Evolutionary conservation across 768 basidiomycete genomes (phyloP).

Genomic region (Erythrobasidium yunnanense): DNA sequence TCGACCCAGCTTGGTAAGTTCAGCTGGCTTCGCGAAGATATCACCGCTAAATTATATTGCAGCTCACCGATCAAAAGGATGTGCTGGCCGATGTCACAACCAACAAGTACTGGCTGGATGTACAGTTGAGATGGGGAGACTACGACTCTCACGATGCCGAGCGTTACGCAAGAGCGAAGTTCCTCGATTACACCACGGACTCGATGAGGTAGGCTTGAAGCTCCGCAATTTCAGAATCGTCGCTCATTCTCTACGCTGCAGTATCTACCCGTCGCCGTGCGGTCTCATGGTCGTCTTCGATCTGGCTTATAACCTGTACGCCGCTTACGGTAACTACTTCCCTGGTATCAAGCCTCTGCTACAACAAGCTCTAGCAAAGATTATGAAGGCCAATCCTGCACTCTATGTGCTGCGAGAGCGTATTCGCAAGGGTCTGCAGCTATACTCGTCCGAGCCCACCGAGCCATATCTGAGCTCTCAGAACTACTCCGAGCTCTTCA

Average conservation of each 20-base stretch:
- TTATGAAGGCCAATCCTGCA: slow-evolving; percentile 99
- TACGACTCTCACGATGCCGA: slow-evolving; percentile 99
- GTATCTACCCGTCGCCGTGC: slow-evolving; percentile 96
- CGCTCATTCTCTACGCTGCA: too few species aligned
- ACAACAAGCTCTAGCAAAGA: slow-evolving; percentile 98
- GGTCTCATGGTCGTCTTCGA: slow-evolving; percentile 99
- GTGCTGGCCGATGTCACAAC: slow-evolving; percentile 93
- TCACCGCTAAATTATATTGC: too few species aligned
- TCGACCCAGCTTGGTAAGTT: slow-evolving; percentile 87
- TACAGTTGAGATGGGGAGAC: slow-evolving; percentile 87
- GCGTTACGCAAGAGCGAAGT: slow-evolving; percentile 95
- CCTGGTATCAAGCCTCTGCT: slow-evolving; percentile 95
- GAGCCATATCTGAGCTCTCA: slow-evolving; percentile 98
- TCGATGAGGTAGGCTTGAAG: too few species aligned
- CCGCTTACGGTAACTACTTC: slow-evolving; percentile 98
- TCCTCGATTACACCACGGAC: slow-evolving; percentile 69
- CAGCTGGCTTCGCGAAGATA: too few species aligned
- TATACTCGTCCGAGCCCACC: slow-evolving; percentile 97
- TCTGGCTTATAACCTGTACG: slow-evolving; percentile 94
- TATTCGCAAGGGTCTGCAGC: slow-evolving; percentile 92
- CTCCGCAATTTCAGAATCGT: too few species aligned
- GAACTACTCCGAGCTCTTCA: slow-evolving; percentile 45
- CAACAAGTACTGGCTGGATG: slow-evolving; percentile 78
- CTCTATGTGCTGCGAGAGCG: slow-evolving; percentile 95
- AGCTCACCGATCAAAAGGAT: slow-evolving; percentile 90